Evolutionary conservation across 192 early-diverging fungal genomes (phyloP), one percentile per base, ranked within the genome.

Genomic region (Phlyctochytrium bullatum): DNA sequence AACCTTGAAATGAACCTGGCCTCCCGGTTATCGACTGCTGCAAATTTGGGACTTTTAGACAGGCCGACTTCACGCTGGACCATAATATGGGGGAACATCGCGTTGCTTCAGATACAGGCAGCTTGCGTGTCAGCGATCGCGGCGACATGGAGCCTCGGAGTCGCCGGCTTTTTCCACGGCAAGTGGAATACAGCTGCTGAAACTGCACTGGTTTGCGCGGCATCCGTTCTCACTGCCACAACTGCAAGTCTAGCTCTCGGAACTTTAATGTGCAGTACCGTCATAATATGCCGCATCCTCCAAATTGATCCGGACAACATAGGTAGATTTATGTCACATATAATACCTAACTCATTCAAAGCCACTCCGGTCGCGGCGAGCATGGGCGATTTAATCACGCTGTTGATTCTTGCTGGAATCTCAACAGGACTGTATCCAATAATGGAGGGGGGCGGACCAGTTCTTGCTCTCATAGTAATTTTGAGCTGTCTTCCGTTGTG

Each of bases 1-100:
- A 96, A 95, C 74, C 82, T 95, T 16, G 94, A 96, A 70, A 90
- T 94, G 81, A 96, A 92, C 56, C 81, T 96, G 60, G 90, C 91
- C 3, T 86, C 93, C n/a, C 84, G 93, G 4, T 77, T 96, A 23
- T 90, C 91, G 1, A 94, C 93, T 6, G 85, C 80, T 64, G 78
- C 89, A 74, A 87, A 74, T 28, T 6, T 40, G 34, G 70, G 58
- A 17, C 40, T 67, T 56, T 65, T 82, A 14, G 73, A 74, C 76
- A 73, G 63, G 61, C 72, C 65, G 14, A 40, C 70, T 0, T 80
- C 81, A 1, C 73, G 88, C 0, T 77, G 84, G 59, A 64, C 75
- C 14, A 74, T 91, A 14, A 78, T 93, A 28, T 75, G 78, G 52
- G 90, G 92, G 12, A 94, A 95, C 62, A 67, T 92, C 36, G 84